phyloP scores from a whole-genome alignment of 2,329 filamentous ascomycete genomes.

The Sphaceloma murrayae region DNA sequence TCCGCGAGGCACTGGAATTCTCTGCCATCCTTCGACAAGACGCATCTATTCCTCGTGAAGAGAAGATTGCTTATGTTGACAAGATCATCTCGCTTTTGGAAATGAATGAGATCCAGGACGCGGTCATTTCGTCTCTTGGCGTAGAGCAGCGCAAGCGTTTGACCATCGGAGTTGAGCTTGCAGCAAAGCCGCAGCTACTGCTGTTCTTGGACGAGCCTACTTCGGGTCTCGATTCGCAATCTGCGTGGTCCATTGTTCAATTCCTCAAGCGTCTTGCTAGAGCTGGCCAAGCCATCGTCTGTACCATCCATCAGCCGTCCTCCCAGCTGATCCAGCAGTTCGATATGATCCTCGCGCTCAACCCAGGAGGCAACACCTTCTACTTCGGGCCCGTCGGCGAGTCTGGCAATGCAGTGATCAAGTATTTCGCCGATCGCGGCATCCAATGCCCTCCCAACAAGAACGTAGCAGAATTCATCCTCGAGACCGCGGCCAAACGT shows the following conservation, averaged over 20 bases:
- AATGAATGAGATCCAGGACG: conserved; percentile 56
- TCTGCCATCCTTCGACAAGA: conserved; percentile 57
- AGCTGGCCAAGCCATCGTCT: conserved; percentile 61
- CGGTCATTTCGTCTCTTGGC: conserved; percentile 53
- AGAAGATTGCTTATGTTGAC: conserved; percentile 59
- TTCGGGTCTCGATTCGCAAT: conserved; percentile 59
- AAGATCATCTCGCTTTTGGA: conserved; percentile 57
- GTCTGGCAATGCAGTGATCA: conserved; percentile 54
- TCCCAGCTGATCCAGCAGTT: conserved; percentile 62
- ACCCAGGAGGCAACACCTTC: conserved; percentile 59
- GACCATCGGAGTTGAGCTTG: conserved; percentile 65
- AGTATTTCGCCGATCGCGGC: conserved; percentile 59
- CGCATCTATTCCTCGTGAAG: conserved; percentile 42
- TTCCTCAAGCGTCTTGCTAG: conserved; percentile 59
- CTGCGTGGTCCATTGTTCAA: conserved; percentile 57
- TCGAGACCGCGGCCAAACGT: conserved; percentile 54
- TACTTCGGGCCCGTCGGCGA: conserved; percentile 65
- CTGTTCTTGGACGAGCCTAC: conserved; percentile 67
- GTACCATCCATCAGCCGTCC: conserved; percentile 65
- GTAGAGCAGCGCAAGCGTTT: conserved; percentile 63
- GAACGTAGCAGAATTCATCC: conserved; percentile 57
- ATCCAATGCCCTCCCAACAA: conserved; percentile 56
- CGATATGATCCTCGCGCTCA: conserved; percentile 62
- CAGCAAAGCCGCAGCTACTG: conserved; percentile 57
- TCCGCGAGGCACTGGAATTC: conserved; percentile 60